phyloP scores from a whole-genome alignment of 2,329 filamentous ascomycete species.

The Dactylellina drechsleri region DNA sequence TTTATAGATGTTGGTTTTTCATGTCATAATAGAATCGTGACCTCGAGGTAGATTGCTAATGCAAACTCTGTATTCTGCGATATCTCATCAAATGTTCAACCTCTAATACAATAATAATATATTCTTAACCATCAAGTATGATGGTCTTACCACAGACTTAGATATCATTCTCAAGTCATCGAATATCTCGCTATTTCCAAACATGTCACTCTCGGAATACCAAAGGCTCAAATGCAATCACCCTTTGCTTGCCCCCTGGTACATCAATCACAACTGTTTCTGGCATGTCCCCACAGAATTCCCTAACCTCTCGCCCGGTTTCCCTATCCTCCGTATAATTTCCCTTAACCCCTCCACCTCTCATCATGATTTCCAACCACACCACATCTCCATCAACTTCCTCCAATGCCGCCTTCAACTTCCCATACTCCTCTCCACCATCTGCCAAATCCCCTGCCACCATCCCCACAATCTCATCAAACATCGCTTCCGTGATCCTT shows the following conservation, averaged over 20 bases:
- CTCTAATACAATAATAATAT: not conserved
- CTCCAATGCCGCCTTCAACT: constrained; percentile 70
- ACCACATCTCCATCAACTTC: constrained; percentile 77
- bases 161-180: too few relatives aligned
- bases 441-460: constrained; percentile 66
- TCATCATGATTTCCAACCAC: constrained; percentile 73
- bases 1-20: constrained; percentile 17
- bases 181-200: not conserved
- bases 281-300: constrained; percentile 61
- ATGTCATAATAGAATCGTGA: constrained; percentile 13
- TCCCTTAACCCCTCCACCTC: constrained; percentile 59
- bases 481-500: constrained; percentile 72
- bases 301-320: too few relatives aligned
- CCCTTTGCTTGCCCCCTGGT: constrained; percentile 34
- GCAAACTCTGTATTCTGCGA: constrained; percentile 4
- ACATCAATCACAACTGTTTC: constrained; percentile 63
- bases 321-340: constrained; percentile 56
- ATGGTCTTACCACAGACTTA: too few relatives aligned
- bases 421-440: constrained; percentile 58
- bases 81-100: not conserved
- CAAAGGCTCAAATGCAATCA: constrained; percentile 39
- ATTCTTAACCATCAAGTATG: not conserved
- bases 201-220: not conserved
- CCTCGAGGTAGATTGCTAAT: constrained; percentile 17
- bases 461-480: constrained; percentile 76